phyloP scores from a whole-genome alignment of 164 flowering plant species.

The Buxus sempervirens region DNA sequence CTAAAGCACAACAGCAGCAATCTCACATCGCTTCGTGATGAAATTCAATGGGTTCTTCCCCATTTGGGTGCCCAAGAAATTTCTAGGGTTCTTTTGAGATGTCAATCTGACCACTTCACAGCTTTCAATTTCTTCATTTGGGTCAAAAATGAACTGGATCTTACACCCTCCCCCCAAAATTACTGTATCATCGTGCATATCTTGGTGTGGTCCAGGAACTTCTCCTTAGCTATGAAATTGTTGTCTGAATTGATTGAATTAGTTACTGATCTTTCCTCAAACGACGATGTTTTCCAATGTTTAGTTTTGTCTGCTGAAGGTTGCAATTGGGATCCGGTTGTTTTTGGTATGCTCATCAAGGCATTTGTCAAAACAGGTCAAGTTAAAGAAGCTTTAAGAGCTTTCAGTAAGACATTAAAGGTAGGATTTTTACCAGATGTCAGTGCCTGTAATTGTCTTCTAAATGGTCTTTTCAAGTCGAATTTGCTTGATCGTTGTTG shows the following conservation, averaged over 20 bases:
- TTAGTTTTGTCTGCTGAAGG: slow-evolving; percentile 41
- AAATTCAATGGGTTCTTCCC: slow-evolving; percentile 40
- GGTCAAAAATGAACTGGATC: slow-evolving; percentile 49
- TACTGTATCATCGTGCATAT: slow-evolving; percentile 70
- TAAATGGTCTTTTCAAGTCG: slow-evolving; percentile 59
- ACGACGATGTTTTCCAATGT: slow-evolving; percentile 39
- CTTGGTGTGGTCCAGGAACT: slow-evolving; percentile 57
- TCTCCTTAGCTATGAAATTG: slow-evolving; percentile 47
- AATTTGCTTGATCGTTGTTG: slow-evolving; percentile 50
- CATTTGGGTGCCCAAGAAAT: slow-evolving; percentile 53
- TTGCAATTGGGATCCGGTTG: slow-evolving; percentile 72
- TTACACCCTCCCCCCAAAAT: slow-evolving; percentile 36
- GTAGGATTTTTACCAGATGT: slow-evolving; percentile 60
- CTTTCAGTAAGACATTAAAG: slow-evolving; percentile 47
- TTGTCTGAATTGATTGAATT: slow-evolving; percentile 45
- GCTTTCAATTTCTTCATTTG: slow-evolving; percentile 78
- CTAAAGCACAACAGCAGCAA: slow-evolving; percentile 37
- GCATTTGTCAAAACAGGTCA: slow-evolving; percentile 54
- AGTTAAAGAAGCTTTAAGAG: slow-evolving; percentile 45
- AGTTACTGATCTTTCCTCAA: slow-evolving; percentile 14
- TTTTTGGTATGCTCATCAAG: slow-evolving; percentile 84
- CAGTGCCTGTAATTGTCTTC: slow-evolving; percentile 55
- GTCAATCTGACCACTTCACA: slow-evolving; percentile 58
- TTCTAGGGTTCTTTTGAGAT: slow-evolving; percentile 68
- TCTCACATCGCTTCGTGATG: slow-evolving; percentile 25